Conservation (phyloP, 108 stramenopile genomes). For the Parietichytrium sp. region DNA sequence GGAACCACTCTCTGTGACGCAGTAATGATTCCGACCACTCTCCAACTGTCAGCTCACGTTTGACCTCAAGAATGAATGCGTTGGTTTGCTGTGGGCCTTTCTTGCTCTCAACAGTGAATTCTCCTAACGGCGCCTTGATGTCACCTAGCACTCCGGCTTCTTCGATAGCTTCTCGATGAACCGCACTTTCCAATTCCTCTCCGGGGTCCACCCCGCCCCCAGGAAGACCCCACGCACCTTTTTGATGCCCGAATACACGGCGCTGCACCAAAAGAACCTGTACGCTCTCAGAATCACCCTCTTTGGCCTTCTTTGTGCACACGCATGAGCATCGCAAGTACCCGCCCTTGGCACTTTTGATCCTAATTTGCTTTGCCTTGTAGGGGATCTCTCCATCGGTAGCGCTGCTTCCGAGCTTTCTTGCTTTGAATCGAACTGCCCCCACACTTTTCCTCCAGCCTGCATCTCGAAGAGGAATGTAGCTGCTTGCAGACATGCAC, state of each 20-base stretch:
- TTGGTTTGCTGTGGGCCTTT: neutral
- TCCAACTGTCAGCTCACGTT: neutral
- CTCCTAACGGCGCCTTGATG: neutral
- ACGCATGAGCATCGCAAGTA: neutral
- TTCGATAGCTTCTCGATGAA: neutral
- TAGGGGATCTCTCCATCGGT: neutral
- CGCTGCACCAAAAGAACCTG: neutral
- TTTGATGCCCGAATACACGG: neutral
- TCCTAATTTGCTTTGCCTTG: neutral
- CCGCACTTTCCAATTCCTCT: neutral
- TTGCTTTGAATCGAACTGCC: too few relatives aligned
- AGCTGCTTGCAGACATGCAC: too few relatives aligned
- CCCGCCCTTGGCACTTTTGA: neutral
- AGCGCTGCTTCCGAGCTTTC: too few relatives aligned
- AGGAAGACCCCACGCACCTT: neutral
- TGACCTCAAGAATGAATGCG: neutral
- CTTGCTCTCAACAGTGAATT: neutral
- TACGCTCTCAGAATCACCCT: too few relatives aligned
- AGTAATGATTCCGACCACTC: constrained; percentile 9
- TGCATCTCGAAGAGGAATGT: too few relatives aligned
- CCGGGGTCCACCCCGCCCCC: constrained; percentile 2
- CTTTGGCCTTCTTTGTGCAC: too few relatives aligned
- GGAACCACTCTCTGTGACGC: neutral
- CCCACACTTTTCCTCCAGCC: too few relatives aligned
- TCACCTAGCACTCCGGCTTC: neutral